Evolutionary conservation across 345 rosid genomes (phyloP), one percentile per base, ranked within the genome.

Genomic region (Psidium guajava): DNA sequence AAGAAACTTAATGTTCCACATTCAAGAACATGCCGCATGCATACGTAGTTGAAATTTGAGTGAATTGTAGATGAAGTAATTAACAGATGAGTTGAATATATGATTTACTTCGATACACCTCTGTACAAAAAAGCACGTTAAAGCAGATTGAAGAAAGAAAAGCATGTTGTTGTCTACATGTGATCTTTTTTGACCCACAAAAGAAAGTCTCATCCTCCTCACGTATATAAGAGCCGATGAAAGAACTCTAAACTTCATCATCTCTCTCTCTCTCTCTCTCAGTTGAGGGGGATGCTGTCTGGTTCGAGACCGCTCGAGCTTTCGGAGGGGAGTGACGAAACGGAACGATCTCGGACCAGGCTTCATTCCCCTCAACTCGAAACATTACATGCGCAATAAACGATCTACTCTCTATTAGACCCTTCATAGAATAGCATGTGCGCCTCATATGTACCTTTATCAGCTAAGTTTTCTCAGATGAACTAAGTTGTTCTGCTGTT

Each of bases 271-370:
- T 44, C 83, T 82, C 61, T 22, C 74, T 54, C 28, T 2, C 3
- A n/a, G 85, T 83, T 83, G 85, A 21, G 85, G 85, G 85, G 85
- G n/a, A 59, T 83, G 85, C 81, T 83, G 85, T 61, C 85, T 83
- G 85, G 85, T 61, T 61, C 85, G 80, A 83, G 81, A 83, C 81
- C 85, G 54, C 36, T 83, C 77, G 1, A 16, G 27, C 14, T n/a
- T 18, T 42, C n/a, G 15, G 24, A 8, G 14, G 56, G 56, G 42
- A 59, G 18, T 75, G 59, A 36, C 82, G 11, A n/a, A 80, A 80
- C 64, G 27, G 91, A 91, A 85, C 85, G 93, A 91, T 90, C 86
- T 90, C 93, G 93, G 93, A 91, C 93, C 93, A 91, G 93, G 93
- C 93, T 91, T 91, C 93, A 91, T 91, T 91, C 93, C 93, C 91